Conservation (phyloP, 2,329 filamentous ascomycete species). For the Fusarium secorum region DNA sequence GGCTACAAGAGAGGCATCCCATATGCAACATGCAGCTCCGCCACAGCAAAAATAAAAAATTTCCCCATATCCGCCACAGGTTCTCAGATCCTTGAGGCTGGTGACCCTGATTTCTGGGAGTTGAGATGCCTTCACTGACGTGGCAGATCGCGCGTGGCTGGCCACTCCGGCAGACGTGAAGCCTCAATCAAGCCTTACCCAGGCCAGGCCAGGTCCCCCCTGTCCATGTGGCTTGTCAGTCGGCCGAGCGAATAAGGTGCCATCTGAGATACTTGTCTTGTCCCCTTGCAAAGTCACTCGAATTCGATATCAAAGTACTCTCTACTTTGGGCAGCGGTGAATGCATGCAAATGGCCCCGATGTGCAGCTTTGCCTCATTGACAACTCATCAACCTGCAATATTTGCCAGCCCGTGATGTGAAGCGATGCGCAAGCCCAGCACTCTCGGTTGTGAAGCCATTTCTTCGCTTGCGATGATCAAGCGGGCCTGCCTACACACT, state of each 20-base stretch:
- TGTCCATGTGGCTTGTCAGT: constrained; percentile 37
- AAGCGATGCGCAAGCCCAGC: constrained; percentile 25
- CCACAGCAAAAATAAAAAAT: constrained; percentile 43
- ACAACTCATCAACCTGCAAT: constrained; percentile 42
- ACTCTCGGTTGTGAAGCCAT: constrained; percentile 15
- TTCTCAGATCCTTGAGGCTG: constrained; percentile 48
- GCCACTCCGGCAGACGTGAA: constrained; percentile 36
- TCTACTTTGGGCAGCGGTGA: constrained; percentile 41
- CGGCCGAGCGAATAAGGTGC: constrained; percentile 30
- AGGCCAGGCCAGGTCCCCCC: constrained; percentile 1
- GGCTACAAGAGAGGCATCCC: constrained; percentile 41
- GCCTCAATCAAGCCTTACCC: constrained; percentile 33
- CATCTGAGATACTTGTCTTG: constrained; percentile 20
- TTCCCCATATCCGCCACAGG: constrained; percentile 31
- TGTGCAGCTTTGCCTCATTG: constrained; percentile 40
- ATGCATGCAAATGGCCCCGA: constrained; percentile 23
- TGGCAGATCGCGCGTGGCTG: constrained; percentile 52
- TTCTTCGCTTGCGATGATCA: constrained; percentile 21
- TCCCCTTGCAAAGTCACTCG: constrained; percentile 42
- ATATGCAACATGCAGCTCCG: constrained; percentile 44
- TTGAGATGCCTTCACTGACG: constrained; percentile 46
- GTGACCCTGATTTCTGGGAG: constrained; percentile 31
- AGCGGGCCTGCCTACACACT: constrained; percentile 14
- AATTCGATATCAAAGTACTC: constrained; percentile 41
- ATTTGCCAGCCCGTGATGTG: constrained; percentile 27